Conservation (phyloP, 768 basidiomycete species). For the Suillus placidus region DNA sequence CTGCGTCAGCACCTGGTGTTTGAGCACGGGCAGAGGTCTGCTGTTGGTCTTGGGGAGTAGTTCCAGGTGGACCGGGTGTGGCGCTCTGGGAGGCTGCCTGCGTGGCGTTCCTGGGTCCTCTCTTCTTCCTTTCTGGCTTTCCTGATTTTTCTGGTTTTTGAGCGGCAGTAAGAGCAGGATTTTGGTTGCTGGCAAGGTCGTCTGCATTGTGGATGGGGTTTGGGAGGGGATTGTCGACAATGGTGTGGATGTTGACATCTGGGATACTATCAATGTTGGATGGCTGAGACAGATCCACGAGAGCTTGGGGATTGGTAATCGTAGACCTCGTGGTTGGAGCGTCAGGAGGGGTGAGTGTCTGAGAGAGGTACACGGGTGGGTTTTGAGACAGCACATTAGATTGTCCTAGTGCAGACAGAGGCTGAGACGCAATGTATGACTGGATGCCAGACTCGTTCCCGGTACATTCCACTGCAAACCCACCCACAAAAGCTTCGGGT, state of each 20-base stretch:
- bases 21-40: neutral
- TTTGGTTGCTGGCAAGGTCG: neutral
- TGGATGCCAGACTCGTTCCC: conserved; percentile 1
- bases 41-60: conserved; percentile 4
- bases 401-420: neutral
- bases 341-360: conserved; percentile 14
- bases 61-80: conserved; percentile 8
- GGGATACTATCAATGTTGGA: conserved; percentile 5
- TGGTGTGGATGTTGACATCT: conserved; percentile 16
- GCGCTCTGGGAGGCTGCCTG: neutral
- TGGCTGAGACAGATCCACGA: neutral
- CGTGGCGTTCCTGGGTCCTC: neutral
- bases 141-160: neutral
- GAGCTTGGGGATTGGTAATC: neutral
- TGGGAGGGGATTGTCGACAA: conserved; percentile 10
- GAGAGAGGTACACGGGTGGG: conserved; percentile 17
- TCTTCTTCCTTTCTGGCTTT: neutral
- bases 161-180: neutral
- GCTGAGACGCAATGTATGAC: conserved; percentile 2
- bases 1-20: neutral
- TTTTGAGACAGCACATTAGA: neutral
- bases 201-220: neutral
- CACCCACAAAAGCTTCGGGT: neutral
- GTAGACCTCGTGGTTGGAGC: neutral
- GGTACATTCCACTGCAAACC: conserved; percentile 7